Evolutionary conservation across 257 asterid species (phyloP).

Genomic region (Ajuga chamaepitys): DNA sequence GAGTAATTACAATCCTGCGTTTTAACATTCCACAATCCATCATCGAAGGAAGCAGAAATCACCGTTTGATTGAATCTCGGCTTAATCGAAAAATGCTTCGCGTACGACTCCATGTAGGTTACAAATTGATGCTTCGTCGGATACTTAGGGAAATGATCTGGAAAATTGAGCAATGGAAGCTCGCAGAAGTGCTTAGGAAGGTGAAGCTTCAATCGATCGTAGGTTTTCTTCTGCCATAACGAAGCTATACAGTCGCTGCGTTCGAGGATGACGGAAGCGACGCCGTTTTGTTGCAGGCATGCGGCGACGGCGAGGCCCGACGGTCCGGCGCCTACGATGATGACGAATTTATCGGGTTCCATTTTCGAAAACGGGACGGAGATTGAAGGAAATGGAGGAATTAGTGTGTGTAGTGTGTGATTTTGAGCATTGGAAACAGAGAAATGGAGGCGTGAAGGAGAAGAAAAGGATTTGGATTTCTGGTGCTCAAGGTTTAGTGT

Average conservation of each 20-base stretch:
- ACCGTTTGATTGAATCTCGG: constrained; percentile 57
- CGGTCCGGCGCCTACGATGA: constrained; percentile 86
- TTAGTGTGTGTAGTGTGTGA: no score
- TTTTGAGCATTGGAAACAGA: background rate
- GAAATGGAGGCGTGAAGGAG: constrained; percentile 58
- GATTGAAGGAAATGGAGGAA: constrained; percentile 19
- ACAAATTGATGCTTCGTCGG: constrained; percentile 68
- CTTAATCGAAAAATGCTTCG: constrained; percentile 33
- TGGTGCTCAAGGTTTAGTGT: constrained; percentile 48
- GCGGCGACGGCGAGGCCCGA: constrained; percentile 94
- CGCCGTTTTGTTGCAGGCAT: constrained; percentile 54
- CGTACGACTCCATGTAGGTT: constrained; percentile 65
- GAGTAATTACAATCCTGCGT: constrained; percentile 30
- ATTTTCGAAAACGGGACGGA: no score
- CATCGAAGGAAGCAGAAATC: constrained; percentile 34
- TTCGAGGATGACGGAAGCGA: constrained; percentile 61
- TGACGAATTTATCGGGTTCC: no score
- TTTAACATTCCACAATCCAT: constrained; percentile 48
- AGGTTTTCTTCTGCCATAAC: constrained; percentile 66
- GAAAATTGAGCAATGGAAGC: constrained; percentile 58
- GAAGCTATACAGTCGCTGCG: constrained; percentile 74
- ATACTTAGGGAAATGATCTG: constrained; percentile 54
- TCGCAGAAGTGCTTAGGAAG: constrained; percentile 74
- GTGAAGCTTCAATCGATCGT: constrained; percentile 80
- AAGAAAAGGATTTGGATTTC: constrained; percentile 55